Conservation (phyloP, 176 grass and related monocot species). For the Lolium perenne region DNA sequence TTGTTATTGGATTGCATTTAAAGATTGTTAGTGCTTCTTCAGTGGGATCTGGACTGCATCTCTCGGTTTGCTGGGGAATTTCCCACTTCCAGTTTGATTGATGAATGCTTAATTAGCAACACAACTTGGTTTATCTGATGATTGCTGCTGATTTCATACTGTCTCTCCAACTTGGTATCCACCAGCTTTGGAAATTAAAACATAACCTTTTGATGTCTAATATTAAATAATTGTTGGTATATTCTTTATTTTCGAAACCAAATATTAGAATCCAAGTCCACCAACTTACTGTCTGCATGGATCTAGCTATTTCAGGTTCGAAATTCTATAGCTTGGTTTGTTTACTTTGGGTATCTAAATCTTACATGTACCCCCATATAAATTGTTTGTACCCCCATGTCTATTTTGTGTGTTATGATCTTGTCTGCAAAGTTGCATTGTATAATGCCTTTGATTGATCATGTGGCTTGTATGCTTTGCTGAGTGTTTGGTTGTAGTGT, state of each 20-base stretch:
- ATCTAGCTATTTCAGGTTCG: background rate
- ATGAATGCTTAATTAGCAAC: background rate
- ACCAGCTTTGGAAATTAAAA: background rate
- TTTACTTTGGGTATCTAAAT: background rate
- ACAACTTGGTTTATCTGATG: background rate
- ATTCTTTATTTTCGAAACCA: background rate
- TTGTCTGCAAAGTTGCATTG: background rate
- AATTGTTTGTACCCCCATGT: background rate
- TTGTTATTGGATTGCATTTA: conserved; percentile 8
- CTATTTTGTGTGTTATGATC: background rate
- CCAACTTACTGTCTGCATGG: background rate
- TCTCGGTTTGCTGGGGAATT: background rate
- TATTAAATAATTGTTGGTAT: background rate
- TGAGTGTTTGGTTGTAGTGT: background rate
- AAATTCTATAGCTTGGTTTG: background rate
- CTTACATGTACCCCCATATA: background rate
- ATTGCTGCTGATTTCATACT: background rate
- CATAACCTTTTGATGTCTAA: background rate
- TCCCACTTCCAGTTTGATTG: background rate
- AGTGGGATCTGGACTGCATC: background rate
- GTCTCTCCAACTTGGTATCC: no score
- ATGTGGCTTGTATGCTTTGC: background rate
- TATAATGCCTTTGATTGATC: background rate
- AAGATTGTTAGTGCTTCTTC: background rate
- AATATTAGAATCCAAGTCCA: background rate